Conservation (phyloP, 208 protist genomes). For the Phytomonas sp. region DNA sequence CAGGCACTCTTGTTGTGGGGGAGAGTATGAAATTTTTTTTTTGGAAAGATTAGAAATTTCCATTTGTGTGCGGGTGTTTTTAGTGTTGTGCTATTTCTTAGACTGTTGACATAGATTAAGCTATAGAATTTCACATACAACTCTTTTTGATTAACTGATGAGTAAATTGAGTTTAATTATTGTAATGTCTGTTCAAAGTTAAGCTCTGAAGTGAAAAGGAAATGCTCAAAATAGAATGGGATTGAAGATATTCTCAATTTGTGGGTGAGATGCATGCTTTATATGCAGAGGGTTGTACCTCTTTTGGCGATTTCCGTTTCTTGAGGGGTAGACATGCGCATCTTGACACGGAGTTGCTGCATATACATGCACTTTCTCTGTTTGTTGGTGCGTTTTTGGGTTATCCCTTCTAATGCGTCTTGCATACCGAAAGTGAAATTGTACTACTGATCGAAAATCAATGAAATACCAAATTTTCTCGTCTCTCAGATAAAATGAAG, state of each 20-base stretch:
- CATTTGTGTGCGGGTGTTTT: constrained; percentile 1
- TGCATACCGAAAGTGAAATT: not conserved
- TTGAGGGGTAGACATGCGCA: not conserved
- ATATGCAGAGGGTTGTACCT: not conserved
- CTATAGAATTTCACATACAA: not conserved
- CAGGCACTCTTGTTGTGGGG: not conserved
- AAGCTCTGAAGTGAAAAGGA: not conserved
- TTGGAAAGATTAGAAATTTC: not conserved
- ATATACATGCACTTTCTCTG: not conserved
- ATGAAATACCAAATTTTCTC: not conserved
- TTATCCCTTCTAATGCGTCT: not conserved
- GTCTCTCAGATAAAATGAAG: constrained; percentile 4
- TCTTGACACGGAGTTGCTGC: not conserved
- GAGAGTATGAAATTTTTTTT: not conserved
- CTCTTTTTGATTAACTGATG: constrained; percentile 1
- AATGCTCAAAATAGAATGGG: not conserved
- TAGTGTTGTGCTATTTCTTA: not conserved
- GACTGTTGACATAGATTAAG: not conserved
- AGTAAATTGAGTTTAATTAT: not conserved
- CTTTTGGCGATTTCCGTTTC: constrained; percentile 4
- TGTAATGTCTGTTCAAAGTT: constrained; percentile 1
- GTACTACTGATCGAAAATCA: not conserved
- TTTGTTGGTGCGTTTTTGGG: not conserved
- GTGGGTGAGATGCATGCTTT: not conserved
- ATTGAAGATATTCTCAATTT: not conserved